Percentiles rank a stretch among this genome's conserved stretches.
Evolutionary conservation across 2,329 filamentous ascomycete species (phyloP).

Genomic region (Colletotrichum brevisporum): DNA sequence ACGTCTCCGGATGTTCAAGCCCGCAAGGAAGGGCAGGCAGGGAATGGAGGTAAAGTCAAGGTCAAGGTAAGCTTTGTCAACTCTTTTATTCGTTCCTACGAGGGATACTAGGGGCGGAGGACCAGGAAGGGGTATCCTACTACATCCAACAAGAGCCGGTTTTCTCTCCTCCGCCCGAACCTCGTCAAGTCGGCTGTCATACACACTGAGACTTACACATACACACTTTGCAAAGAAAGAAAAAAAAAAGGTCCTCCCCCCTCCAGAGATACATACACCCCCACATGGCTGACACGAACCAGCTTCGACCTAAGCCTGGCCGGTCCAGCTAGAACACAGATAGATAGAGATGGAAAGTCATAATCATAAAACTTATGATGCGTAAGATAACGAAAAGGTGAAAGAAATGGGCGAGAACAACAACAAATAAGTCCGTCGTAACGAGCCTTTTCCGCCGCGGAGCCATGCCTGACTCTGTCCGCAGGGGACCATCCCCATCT

Average conservation of each 20-base stretch:
- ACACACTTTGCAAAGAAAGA: neutral
- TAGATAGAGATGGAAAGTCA: neutral
- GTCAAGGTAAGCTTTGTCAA: no score
- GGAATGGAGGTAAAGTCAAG: no score
- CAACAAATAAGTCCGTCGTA: neutral
- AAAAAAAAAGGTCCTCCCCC: neutral
- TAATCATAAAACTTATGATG: slow-evolving; percentile 5
- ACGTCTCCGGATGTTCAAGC: no score
- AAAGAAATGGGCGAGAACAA: neutral
- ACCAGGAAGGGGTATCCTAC: no score
- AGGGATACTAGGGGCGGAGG: no score
- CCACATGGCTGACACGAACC: neutral
- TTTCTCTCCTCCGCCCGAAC: no score
- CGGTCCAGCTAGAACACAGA: neutral
- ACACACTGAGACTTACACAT: neutral
- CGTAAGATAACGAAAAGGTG: neutral
- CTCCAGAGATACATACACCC: neutral
- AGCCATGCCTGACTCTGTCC: no score
- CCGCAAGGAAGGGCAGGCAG: no score
- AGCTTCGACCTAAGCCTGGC: neutral
- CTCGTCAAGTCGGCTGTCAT: no score
- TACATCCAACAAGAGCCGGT: no score
- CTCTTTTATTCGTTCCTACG: no score
- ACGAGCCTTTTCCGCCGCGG: neutral
- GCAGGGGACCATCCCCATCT: no score